These are phyloP conservation scores for Gentiana dahurica DNA, from an alignment of 257 asterid genomes.

Conservation along the genomic window DNA sequence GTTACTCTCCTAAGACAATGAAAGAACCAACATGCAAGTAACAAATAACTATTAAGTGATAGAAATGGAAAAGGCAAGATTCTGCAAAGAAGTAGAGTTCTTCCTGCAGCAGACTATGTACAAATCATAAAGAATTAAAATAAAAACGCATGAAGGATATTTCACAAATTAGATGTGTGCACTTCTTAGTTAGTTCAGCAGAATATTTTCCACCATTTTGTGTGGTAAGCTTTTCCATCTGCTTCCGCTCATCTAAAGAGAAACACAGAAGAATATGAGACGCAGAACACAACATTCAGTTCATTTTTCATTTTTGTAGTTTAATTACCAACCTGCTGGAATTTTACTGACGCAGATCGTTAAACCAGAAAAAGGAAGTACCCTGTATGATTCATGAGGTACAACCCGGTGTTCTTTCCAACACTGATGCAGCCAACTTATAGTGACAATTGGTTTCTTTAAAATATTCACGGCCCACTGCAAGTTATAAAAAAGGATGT, in stretches of 20 bases:
- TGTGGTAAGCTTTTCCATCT: constrained; percentile 57
- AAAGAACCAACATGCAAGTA: too few relatives aligned
- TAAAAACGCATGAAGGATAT: constrained; percentile 49
- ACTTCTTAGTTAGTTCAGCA: constrained; percentile 71
- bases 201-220: constrained; percentile 93
- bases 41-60: too few relatives aligned
- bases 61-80: too few relatives aligned
- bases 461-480: constrained; percentile 80
- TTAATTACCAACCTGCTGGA: constrained; percentile 52
- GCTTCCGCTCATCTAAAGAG: constrained; percentile 65
- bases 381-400: constrained; percentile 77
- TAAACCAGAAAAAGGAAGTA: constrained; percentile 86
- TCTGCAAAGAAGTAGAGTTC: too few relatives aligned
- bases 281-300: constrained; percentile 7
- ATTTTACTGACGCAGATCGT: constrained; percentile 73
- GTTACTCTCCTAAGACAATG: too few relatives aligned
- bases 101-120: too few relatives aligned
- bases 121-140: background rate
- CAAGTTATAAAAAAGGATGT: constrained; percentile 13
- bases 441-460: constrained; percentile 76
- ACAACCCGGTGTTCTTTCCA: constrained; percentile 99
- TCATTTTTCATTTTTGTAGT: background rate
- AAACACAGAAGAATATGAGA: constrained; percentile 6
- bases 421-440: constrained; percentile 80
- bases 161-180: constrained; percentile 87